Evolutionary conservation across 768 basidiomycete species (phyloP), one percentile per base, ranked within the genome.

Genomic region (Phlebiopsis flavidoalba): DNA sequence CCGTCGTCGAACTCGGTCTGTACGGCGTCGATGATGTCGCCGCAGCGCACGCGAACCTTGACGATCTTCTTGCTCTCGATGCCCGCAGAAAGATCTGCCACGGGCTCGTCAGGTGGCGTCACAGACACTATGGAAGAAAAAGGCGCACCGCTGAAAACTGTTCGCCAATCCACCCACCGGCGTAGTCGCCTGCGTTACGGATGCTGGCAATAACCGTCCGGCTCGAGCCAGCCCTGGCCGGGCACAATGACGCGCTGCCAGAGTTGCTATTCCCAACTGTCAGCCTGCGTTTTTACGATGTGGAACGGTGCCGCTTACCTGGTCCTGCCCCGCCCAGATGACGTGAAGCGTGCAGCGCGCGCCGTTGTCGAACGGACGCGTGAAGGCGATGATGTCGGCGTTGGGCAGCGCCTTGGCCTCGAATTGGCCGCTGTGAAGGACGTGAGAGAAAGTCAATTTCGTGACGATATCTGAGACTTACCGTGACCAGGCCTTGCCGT

Each of bases 301-400:
- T 12, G 8, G 56, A 47, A 5, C 15, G 3, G 2, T n/a, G 8
- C 19, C 12, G 19, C 46, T 1, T 22, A 58, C 57, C 45, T 58
- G 45, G 15, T 58, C 57, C 21, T 58, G 57, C 1, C 57, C 57
- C 2, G 57, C 57, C 57, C 57, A 58, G 26, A 58, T 49, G 10
- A 58, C 48, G 19, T 31, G 21, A 31, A 53, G 53, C 24, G 17
- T 12, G 47, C 31, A 48, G 31, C 22, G 15, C 19, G 57, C 46
- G 17, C n/a, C 26, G 15, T 22, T 24, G 33, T 50, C 45, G 10
- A 36, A 33, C 4, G 26, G 21, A 22, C 57, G 57, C 24, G 37
- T 35, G 33, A 48, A 49, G 8, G 57, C 57, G 26, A 49, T 58
- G 31, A 58, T 50, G 17, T 58, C 57, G 10, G 57, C 45, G 47